Evolutionary conservation across 768 basidiomycete genomes (phyloP), one percentile per base, ranked within the genome.

Genomic region (Mycena galericulata): DNA sequence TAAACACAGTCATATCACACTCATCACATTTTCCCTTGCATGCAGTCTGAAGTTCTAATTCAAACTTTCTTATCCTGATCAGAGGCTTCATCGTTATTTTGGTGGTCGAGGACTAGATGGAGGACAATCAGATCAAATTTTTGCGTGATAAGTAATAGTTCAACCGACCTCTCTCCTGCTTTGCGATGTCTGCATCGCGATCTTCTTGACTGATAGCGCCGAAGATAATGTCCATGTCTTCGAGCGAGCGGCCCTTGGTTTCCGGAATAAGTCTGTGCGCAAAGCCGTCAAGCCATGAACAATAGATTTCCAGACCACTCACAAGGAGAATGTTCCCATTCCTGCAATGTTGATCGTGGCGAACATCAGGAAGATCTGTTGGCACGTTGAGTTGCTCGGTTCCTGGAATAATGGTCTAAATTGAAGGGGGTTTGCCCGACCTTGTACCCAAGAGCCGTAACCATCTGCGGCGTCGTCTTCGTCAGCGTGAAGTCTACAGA

Each of bases 301-400:
- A 10, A 9, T 4, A n/a, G 53, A 26, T 18, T 26, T 4, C 45
- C 30, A 34, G 30, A 26, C 14, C 7, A 78, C 86, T 73, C 67
- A 92, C 89, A 90, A 75, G 0, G 92, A 81, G 77, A 95, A 94
- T 15, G 82, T 75, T 32, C 81, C 89, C 89, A 93, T 91, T 20
- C 86, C 92, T 36, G 82, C 87, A 43, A 93, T 82, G 78, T 94
- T 92, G 78, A 94, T 86, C 26, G 92, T 82, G 2, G 83, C 93
- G 74, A 93, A 94, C 85, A 92, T 87, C 73, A 94, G 78, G 82
- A 93, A 94, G 57, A 93, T 81, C 79, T 70, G 29, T 9, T 7
- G 12, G 15, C 17, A 24, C 5, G 9, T 3, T 22, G 17, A 41
- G 18, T 59, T 24, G 24, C 3, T 41, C 1, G 12, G 6, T 14